A percentile compares a stretch with the other conserved stretches of the same genome.
Evolutionary conservation across 2,329 filamentous ascomycete genomes (phyloP).

Genomic region (Fonsecaea multimorphosa): DNA sequence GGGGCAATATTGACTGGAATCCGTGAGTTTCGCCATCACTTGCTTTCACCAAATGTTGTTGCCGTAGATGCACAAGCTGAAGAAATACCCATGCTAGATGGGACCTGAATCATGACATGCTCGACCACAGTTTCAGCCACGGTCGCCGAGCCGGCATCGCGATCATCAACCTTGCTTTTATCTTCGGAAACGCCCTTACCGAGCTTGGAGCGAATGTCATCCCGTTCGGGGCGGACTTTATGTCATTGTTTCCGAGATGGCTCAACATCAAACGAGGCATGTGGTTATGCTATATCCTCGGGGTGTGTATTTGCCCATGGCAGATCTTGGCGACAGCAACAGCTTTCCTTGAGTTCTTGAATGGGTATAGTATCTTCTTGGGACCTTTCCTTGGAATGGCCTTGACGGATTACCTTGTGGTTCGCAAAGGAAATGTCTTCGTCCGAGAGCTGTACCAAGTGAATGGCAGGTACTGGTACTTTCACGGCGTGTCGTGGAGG

Average conservation of each 20-base stretch:
- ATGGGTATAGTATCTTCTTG: constrained; percentile 43
- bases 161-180: constrained; percentile 25
- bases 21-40: constrained; percentile 42
- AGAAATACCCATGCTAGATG: constrained; percentile 4
- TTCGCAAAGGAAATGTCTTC: constrained; percentile 32
- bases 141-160: constrained; percentile 22
- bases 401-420: constrained; percentile 38
- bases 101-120: constrained; percentile 29
- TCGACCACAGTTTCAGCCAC: constrained; percentile 25
- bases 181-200: constrained; percentile 22
- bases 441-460: constrained; percentile 32
- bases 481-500: constrained; percentile 59
- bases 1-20: constrained; percentile 41
- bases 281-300: constrained; percentile 44
- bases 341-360: constrained; percentile 48
- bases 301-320: constrained; percentile 54
- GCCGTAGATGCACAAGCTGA: neutral
- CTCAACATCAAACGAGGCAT: constrained; percentile 59
- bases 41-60: constrained; percentile 49
- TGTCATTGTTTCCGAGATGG: constrained; percentile 58
- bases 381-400: constrained; percentile 38
- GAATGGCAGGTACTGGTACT: constrained; percentile 30
- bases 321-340: constrained; percentile 52
- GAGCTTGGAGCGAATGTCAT: constrained; percentile 26
- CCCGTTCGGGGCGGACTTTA: constrained; percentile 58